Evolutionary conservation across 208 protist genomes (phyloP), one percentile per base, ranked within the genome.

Genomic region (Trypanosoma boissoni): DNA sequence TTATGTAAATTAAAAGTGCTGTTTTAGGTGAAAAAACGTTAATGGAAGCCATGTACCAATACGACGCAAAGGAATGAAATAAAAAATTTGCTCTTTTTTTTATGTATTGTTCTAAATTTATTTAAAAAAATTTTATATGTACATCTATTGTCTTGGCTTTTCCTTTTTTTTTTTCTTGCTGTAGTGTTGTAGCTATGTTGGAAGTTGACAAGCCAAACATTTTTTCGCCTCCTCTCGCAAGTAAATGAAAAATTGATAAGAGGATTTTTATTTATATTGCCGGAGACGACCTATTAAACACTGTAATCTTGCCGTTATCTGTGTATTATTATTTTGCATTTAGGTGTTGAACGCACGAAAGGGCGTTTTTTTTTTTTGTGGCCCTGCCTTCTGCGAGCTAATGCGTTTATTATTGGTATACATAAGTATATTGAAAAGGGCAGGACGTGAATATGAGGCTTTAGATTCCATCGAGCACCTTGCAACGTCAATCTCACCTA

Each of bases 61-160:
- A 55, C 21, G 37, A 64, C n/a, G 3, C 0, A 64, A 64, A 18
- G 9, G 10, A 53, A 1, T 0, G 21, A 42, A 27, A 28, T 21
- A 10, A 14, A 12, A 24, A 39, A 2, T 27, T 34, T 56, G 26
- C 39, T 36, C 12, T 32, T 24, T 63, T 61, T 21, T 28, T 29
- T 24, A n/a, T n/a, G n/a, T n/a, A n/a, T n/a, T n/a, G n/a, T n/a
- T 39, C n/a, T 29, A 58, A 55, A 20, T 27, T 43, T 3, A 34
- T 56, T 71, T 58, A 64, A 26, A 46, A 26, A n/a, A 37, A 57
- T 12, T 45, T 42, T 67, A 34, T 20, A 48, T 12, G 58, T 46
- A 37, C 46, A 31, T 53, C 51, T 27, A 4, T 12, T 46, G 8
- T 36, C 44, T 60, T 36, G 48, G 27, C 9, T 27, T 31, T 32